A percentile compares a stretch with the other conserved stretches of the same genome.
phyloP scores from a whole-genome alignment of 2,329 filamentous ascomycete genomes.

The Aspergillus pseudonomiae region DNA sequence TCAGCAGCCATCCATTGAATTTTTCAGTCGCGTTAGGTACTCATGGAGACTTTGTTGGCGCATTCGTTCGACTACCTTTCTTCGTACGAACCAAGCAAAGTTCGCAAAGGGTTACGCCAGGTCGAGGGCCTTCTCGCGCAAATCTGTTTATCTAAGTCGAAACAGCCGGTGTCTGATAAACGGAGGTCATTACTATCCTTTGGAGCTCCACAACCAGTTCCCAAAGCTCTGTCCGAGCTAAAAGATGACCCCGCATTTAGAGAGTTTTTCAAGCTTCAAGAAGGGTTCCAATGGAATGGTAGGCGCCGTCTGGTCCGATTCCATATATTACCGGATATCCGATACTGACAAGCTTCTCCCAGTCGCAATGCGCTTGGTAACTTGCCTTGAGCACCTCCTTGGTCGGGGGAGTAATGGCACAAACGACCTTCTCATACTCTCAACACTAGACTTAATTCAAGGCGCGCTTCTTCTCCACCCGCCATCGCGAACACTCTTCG shows the following conservation, averaged over 20 bases:
- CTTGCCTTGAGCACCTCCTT: conserved; percentile 82
- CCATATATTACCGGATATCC: neutral
- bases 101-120: conserved; percentile 90
- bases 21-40: neutral
- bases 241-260: conserved; percentile 84
- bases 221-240: conserved; percentile 70
- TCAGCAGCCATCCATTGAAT: neutral
- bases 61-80: conserved; percentile 96
- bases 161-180: conserved; percentile 42
- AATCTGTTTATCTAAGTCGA: conserved; percentile 74
- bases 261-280: conserved; percentile 95
- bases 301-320: conserved; percentile 23
- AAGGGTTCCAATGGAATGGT: conserved; percentile 97
- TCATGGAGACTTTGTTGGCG: conserved; percentile 88
- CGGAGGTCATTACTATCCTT: conserved; percentile 46
- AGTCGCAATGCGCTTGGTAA: conserved; percentile 82
- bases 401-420: conserved; percentile 79
- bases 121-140: conserved; percentile 92
- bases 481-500: conserved; percentile 83
- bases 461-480: conserved; percentile 86
- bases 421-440: conserved; percentile 86
- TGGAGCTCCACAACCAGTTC: conserved; percentile 46
- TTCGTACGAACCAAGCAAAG: conserved; percentile 84
- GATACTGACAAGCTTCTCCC: conserved; percentile 12
- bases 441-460: conserved; percentile 85